Conservation (phyloP, 148 eudicot genomes). For the Camellia granthamiana region DNA sequence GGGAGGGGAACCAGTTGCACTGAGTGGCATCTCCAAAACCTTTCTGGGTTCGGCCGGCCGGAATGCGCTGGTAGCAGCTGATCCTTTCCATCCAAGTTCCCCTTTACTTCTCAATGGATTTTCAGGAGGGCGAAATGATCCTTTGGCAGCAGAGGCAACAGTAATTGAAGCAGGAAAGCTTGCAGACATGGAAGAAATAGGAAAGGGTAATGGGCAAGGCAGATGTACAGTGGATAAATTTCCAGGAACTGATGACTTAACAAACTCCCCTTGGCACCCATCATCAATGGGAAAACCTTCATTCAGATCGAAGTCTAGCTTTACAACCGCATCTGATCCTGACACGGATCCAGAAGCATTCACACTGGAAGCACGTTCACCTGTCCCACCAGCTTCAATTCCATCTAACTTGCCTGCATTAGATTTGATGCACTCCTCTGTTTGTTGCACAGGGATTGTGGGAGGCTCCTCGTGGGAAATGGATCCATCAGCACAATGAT, state of each 20-base stretch:
- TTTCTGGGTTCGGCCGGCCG: slow-evolving; percentile 91
- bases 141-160: slow-evolving; percentile 70
- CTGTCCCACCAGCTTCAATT: slow-evolving; percentile 12
- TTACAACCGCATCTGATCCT: slow-evolving; percentile 19
- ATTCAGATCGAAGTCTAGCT: slow-evolving; percentile 37
- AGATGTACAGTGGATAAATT: slow-evolving; percentile 9
- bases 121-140: slow-evolving; percentile 66
- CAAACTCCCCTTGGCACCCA: slow-evolving; percentile 22
- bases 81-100: slow-evolving; percentile 86
- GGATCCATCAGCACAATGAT: slow-evolving; percentile 8
- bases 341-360: slow-evolving; percentile 4
- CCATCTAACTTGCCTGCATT: slow-evolving; percentile 10
- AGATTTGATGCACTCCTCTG: slow-evolving; percentile 8
- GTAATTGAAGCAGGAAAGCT: slow-evolving; percentile 25
- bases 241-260: slow-evolving; percentile 17
- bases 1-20: slow-evolving; percentile 20
- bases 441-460: slow-evolving; percentile 9
- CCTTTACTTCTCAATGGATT: slow-evolving; percentile 54
- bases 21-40: slow-evolving; percentile 31
- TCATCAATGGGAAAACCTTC: slow-evolving; percentile 37
- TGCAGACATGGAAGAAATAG: slow-evolving; percentile 18
- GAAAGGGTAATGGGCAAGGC: slow-evolving; percentile 25
- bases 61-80: slow-evolving; percentile 95
- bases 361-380: background rate
- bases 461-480: slow-evolving; percentile 10